phyloP scores from a whole-genome alignment of 768 basidiomycete species.

The Naganishia randhawae region DNA sequence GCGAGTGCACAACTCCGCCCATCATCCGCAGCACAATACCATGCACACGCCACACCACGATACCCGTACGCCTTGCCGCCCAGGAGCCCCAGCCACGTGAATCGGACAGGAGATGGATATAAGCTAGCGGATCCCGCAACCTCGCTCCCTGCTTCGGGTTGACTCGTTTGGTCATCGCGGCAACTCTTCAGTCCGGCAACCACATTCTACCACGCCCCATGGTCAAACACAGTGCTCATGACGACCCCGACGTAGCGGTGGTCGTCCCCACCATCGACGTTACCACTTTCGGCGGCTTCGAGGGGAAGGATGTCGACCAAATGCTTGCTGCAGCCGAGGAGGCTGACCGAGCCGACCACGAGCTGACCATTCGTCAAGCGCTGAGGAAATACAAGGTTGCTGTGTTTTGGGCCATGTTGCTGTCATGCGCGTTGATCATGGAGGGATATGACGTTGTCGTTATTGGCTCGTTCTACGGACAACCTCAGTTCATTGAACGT shows the following conservation, averaged over 20 bases:
- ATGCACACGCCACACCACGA: no score
- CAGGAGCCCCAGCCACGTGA: background rate
- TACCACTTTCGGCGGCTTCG: background rate
- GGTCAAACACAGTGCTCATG: background rate
- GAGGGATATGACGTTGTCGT: constrained; percentile 33
- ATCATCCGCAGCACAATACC: background rate
- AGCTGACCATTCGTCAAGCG: constrained; percentile 11
- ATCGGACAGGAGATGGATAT: no score
- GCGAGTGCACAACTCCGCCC: background rate
- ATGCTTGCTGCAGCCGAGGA: constrained; percentile 1
- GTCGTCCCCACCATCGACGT: background rate
- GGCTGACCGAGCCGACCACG: constrained; percentile 1
- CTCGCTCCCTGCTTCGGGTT: background rate
- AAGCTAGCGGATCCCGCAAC: background rate
- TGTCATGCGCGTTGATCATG: constrained; percentile 29
- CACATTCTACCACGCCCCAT: background rate
- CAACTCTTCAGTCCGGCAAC: background rate
- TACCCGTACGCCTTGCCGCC: no score
- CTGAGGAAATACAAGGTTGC: constrained; percentile 12
- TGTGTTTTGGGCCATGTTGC: constrained; percentile 19
- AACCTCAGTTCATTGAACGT: constrained; percentile 29
- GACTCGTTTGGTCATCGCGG: background rate
- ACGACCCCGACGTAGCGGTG: background rate
- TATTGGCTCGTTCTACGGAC: constrained; percentile 25
- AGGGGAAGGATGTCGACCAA: background rate